Base-by-base conservation (phyloP, 257 asterid species). In the Capsicum rhomboideum region DNA sequence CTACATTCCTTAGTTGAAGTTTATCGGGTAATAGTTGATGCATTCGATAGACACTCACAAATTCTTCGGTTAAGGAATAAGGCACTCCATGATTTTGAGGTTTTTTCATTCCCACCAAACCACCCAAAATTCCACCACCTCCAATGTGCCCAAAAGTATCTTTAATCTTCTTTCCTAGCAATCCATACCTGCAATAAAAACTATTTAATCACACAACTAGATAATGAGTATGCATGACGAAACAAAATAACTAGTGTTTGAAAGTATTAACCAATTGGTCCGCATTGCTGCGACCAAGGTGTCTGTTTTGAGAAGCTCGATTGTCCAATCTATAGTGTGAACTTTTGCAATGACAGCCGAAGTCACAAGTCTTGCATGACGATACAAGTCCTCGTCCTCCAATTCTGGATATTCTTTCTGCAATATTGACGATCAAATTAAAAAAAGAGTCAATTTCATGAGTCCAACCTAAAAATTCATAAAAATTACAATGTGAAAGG, bases 321-420 rank as follows among this genome's bases (percentile, higher is more conserved):
- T 0, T 6, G 72, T 64, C 72, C 72, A 64, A 71, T 93, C 97
- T 80, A 93, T 92, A 37, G 97, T 92, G 91, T 93, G 97, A 67
- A 93, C 82, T 82, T 93, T 93, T 0, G 97, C 96, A 10, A 92
- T 92, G 0, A 92, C 92, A 0, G 97, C 94, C 46, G 95, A 87
- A 28, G 96, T 93, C 61, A 91, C 94, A 12, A 90, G 86, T 84
- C 96, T 90, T 4, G 94, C 92, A 40, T 89, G 90, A 0, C 84
- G 88, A 67, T 92, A 93, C 37, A 93, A 52, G 8, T 91, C 92
- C 56, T 90, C 92, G 16, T 92, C 96, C 8, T 67, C 49, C 40
- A 92, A 14, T 6, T 86, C 80, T 3, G 83, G 88, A 87, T 92
- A 85, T 79, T 87, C 93, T 64, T 89, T 91, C 92, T 92, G 75